Percentiles rank a stretch among this genome's conserved stretches.
Evolutionary conservation across 495 filamentous ascomycete genomes (phyloP).

Genomic region (Hypoxylon trugodes): DNA sequence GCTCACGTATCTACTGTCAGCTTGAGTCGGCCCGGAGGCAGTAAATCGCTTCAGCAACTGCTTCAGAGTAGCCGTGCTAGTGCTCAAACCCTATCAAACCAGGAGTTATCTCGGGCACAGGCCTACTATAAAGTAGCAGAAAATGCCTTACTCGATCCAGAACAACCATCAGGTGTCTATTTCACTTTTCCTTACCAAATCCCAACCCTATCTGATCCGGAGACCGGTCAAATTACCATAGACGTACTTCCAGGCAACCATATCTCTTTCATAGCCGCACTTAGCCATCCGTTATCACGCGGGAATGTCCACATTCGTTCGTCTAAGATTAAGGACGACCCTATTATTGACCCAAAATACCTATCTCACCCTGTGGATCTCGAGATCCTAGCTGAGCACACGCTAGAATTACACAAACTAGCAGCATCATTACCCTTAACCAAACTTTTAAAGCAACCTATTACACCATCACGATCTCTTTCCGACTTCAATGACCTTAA

Average conservation of each 20-base stretch:
- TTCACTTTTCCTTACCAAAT: constrained; percentile 14
- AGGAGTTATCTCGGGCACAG: not conserved
- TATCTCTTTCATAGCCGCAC: constrained; percentile 41
- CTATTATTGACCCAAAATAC: constrained; percentile 62
- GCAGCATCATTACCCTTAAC: constrained; percentile 49
- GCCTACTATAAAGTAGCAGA: constrained; percentile 25
- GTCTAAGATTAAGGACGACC: constrained; percentile 43
- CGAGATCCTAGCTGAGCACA: constrained; percentile 56
- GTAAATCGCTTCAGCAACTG: too few relatives aligned
- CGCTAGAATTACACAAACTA: constrained; percentile 54
- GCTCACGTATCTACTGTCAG: too few relatives aligned
- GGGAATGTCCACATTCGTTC: constrained; percentile 64
- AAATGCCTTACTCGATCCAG: constrained; percentile 32
- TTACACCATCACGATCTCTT: constrained; percentile 17
- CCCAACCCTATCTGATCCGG: not conserved
- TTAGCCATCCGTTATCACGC: constrained; percentile 60
- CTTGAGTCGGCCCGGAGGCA: too few relatives aligned
- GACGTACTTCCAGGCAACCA: constrained; percentile 28
- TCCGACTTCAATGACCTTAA: constrained; percentile 39
- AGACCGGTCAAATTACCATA: too few relatives aligned
- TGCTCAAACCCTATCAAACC: too few relatives aligned
- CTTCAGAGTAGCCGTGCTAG: too few relatives aligned
- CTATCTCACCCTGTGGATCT: constrained; percentile 61
- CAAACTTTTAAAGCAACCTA: constrained; percentile 41
- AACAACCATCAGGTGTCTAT: constrained; percentile 38